These are phyloP conservation scores for Jamesozyma rosinii DNA, from an alignment of 805 yeast genomes.

Conservation along the genomic window DNA sequence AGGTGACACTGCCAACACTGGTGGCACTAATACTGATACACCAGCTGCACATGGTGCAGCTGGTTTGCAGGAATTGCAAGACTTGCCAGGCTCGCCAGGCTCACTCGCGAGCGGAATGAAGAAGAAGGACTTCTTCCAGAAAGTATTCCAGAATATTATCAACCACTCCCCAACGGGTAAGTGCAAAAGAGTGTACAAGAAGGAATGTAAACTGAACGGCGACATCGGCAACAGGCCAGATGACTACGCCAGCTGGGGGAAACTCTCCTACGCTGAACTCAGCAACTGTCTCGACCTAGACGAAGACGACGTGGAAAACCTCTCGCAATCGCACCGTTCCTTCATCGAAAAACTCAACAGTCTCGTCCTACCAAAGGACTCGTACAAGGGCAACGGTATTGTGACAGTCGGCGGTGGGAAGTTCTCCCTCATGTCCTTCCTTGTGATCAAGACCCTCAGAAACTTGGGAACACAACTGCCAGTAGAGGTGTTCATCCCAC, in stretches of 20 bases:
- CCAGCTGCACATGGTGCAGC: not conserved
- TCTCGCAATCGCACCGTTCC: slow-evolving; percentile 13
- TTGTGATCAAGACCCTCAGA: slow-evolving; percentile 47
- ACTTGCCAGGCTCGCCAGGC: not conserved
- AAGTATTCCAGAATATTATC: slow-evolving; percentile 18
- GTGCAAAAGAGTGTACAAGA: slow-evolving; percentile 12
- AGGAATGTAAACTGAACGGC: slow-evolving; percentile 14
- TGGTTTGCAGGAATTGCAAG: not conserved
- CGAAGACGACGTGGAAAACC: slow-evolving; percentile 9
- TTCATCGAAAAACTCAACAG: slow-evolving; percentile 12
- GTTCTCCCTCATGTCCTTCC: slow-evolving; percentile 52
- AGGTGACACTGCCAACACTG: not conserved
- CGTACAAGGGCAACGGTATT: slow-evolving; percentile 46
- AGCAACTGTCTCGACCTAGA: slow-evolving; percentile 20
- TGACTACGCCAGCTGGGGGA: slow-evolving; percentile 14
- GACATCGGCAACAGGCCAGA: slow-evolving; percentile 21
- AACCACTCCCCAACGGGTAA: slow-evolving; percentile 21
- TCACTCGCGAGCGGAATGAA: not conserved
- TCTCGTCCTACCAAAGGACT: slow-evolving; percentile 14
- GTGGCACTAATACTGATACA: not conserved
- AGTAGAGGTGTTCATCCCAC: slow-evolving; percentile 74
- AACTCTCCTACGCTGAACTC: slow-evolving; percentile 15
- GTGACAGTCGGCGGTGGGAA: slow-evolving; percentile 68
- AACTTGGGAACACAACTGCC: slow-evolving; percentile 62
- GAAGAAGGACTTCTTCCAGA: slow-evolving; percentile 18